phyloP scores from a whole-genome alignment of 2,329 filamentous ascomycete species.

The Dryadomyces quercivorus region DNA sequence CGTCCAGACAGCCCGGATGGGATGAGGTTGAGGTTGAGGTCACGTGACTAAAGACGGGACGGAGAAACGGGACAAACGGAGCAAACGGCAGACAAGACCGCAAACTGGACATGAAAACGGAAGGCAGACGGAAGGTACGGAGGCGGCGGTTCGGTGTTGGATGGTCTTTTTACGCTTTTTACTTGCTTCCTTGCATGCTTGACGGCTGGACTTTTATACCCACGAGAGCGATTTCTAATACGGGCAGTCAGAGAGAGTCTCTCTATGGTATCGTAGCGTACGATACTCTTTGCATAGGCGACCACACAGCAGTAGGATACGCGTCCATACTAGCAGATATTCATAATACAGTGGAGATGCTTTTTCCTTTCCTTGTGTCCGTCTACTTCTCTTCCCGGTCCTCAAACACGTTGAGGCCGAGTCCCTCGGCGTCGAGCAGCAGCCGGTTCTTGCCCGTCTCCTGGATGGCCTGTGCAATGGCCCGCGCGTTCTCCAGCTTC shows the following conservation, averaged over 20 bases:
- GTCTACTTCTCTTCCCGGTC: slow-evolving; percentile 23
- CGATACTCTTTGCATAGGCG: too few species aligned
- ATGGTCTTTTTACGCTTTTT: background rate
- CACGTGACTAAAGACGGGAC: background rate
- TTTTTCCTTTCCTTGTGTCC: background rate
- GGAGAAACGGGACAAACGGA: background rate
- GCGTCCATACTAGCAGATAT: background rate
- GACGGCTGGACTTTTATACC: slow-evolving; percentile 1
- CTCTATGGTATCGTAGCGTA: too few species aligned
- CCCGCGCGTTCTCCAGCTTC: slow-evolving; percentile 92
- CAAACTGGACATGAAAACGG: background rate
- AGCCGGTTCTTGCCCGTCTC: slow-evolving; percentile 85
- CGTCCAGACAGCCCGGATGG: slow-evolving; percentile 2
- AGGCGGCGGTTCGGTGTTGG: background rate
- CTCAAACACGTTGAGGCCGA: slow-evolving; percentile 78
- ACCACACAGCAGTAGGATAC: background rate
- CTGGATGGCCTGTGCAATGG: slow-evolving; percentile 79
- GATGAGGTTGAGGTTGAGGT: background rate
- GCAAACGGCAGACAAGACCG: too few species aligned
- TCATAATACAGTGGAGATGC: background rate
- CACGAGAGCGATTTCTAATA: background rate
- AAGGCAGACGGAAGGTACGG: background rate
- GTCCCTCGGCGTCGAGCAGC: slow-evolving; percentile 79
- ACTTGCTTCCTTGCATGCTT: background rate
- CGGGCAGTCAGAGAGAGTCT: too few species aligned